Evolutionary conservation across 495 filamentous ascomycete genomes (phyloP), one percentile per base, ranked within the genome.

Genomic region (Cladorrhinum samala): DNA sequence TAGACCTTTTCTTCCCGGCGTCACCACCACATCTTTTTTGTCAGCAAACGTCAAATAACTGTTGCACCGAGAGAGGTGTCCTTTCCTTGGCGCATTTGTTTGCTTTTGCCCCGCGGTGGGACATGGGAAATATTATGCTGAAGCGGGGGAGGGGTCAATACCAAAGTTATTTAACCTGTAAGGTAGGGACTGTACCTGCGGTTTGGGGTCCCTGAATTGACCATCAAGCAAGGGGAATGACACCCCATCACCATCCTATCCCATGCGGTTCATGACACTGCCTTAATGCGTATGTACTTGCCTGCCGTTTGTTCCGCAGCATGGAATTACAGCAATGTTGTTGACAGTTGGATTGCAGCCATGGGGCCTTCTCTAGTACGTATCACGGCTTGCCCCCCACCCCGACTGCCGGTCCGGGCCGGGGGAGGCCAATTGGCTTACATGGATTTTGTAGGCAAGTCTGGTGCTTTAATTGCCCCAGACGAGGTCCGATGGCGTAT

Each of bases 1-100:
- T 24, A 37, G 18, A 41, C 21, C 8, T 49, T 52, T 51, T 59
- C n/a, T 52, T 14, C 23, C 11, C 14, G 16, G 13, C n/a, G n/a
- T n/a, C n/a, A n/a, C n/a, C n/a, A 27, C 33, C 11, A 11, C 9
- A 9, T 20, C 17, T 17, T 14, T 37, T 20, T 1, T 8, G 2
- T 16, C 1, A 16, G 20, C 24, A 9, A 48, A 4, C 18, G 19
- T 6, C 46, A 37, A 37, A 30, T 17, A 17, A n/a, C n/a, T 25
- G 41, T 24, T 27, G 14, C 11, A 38, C 21, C 24, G 19, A 11
- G 37, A 41, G 45, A 25, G 21, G 13, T 4, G 17, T 47, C n/a
- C n/a, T 24, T 47, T 16, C 45, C 45, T 23, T n/a, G 45, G 45
- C 39, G 4, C 39, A n/a, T 33, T 33, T 33, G 5, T 33, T 33